These are phyloP conservation scores for Trematosphaeria pertusa DNA, from an alignment of 2,329 filamentous ascomycete species.

Conservation along the genomic window DNA sequence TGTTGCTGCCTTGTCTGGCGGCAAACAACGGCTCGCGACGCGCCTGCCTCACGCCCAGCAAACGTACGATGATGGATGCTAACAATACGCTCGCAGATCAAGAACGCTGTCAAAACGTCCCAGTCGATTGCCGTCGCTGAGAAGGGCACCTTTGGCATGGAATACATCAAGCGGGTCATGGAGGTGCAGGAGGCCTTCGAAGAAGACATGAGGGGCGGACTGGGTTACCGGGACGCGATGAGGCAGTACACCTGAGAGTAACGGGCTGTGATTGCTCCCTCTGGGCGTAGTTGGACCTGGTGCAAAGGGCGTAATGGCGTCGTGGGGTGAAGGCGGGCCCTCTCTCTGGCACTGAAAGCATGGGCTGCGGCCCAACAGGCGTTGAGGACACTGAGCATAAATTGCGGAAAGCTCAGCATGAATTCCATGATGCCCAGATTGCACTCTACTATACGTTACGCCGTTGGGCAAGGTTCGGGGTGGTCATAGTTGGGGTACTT, in stretches of 20 bases:
- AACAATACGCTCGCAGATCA: slow-evolving; percentile 68
- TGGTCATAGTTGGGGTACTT: no score
- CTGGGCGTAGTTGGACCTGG: background rate
- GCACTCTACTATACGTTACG: no score
- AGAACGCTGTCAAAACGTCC: slow-evolving; percentile 84
- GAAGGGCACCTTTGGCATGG: slow-evolving; percentile 73
- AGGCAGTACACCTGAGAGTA: slow-evolving; percentile 69
- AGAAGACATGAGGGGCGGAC: slow-evolving; percentile 79
- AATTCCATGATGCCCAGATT: no score
- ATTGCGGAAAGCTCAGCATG: background rate
- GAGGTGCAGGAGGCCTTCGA: slow-evolving; percentile 85
- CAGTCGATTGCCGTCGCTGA: slow-evolving; percentile 84
- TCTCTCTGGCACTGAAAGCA: no score
- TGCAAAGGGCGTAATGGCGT: background rate
- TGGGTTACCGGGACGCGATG: slow-evolving; percentile 84
- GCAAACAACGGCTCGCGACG: no score
- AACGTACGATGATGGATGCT: slow-evolving; percentile 14
- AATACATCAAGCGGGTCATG: slow-evolving; percentile 81
- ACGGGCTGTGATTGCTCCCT: background rate
- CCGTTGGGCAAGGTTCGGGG: no score
- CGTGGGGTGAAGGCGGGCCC: no score
- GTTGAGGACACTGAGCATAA: background rate
- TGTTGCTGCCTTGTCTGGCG: no score
- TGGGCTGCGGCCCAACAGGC: no score
- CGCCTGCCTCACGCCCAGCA: no score